These are phyloP conservation scores for Madurella fahalii DNA, from an alignment of 2,329 filamentous ascomycete genomes.

Conservation along the genomic window DNA sequence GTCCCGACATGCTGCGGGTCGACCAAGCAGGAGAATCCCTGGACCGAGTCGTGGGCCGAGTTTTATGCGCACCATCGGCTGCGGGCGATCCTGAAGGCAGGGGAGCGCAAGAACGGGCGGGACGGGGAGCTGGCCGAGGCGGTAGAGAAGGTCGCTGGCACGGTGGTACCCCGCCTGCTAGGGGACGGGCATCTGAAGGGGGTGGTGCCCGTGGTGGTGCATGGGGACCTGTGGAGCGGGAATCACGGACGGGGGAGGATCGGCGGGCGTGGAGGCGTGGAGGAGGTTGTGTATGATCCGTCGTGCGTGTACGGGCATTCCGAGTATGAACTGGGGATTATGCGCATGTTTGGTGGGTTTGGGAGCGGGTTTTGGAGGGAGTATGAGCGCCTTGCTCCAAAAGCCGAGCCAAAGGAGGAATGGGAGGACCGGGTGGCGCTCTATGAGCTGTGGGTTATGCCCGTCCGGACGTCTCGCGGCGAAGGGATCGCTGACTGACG, in stretches of 20 bases:
- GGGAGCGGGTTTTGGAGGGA: slow-evolving; percentile 66
- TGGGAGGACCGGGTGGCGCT: slow-evolving; percentile 78
- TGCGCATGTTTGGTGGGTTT: slow-evolving; percentile 95
- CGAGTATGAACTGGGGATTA: slow-evolving; percentile 90
- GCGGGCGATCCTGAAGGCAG: slow-evolving; percentile 56
- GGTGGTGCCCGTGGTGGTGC: slow-evolving; percentile 73
- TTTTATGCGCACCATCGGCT: slow-evolving; percentile 80
- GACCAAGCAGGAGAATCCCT: slow-evolving; percentile 76
- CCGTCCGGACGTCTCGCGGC: not conserved
- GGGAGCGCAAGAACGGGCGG: slow-evolving; percentile 56
- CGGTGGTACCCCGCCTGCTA: slow-evolving; percentile 73
- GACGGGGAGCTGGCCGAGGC: slow-evolving; percentile 59
- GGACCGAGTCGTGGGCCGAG: slow-evolving; percentile 69
- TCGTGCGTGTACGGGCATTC: slow-evolving; percentile 78
- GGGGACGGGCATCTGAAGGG: slow-evolving; percentile 61
- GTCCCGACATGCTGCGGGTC: slow-evolving; percentile 82
- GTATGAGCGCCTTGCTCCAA: slow-evolving; percentile 71
- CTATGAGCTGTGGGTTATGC: slow-evolving; percentile 69
- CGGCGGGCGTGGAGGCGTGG: slow-evolving; percentile 47
- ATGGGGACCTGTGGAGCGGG: slow-evolving; percentile 92
- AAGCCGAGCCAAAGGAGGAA: slow-evolving; percentile 74
- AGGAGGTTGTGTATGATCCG: slow-evolving; percentile 80
- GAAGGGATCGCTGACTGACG: slow-evolving; percentile 18
- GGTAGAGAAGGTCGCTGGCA: slow-evolving; percentile 59
- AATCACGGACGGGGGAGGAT: slow-evolving; percentile 70